Percentiles rank a stretch among this genome's conserved stretches.
Evolutionary conservation across 768 basidiomycete species (phyloP).

Genomic region (Boletus reticulatus): DNA sequence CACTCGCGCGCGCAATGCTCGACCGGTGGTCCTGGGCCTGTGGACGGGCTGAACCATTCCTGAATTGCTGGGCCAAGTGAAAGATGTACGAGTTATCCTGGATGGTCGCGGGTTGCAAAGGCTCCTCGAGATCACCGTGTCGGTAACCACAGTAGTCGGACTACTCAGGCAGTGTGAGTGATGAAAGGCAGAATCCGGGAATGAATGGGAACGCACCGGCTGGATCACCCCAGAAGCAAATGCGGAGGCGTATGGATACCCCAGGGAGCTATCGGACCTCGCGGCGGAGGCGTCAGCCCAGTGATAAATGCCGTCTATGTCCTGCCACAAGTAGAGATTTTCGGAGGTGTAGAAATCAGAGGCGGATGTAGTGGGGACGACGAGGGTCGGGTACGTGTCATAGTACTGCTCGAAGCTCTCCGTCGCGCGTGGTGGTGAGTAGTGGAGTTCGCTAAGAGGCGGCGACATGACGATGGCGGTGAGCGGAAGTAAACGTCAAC

Average conservation of each 20-base stretch:
- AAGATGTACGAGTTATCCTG: conserved; percentile 23
- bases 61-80: conserved; percentile 25
- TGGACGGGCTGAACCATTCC: conserved; percentile 16
- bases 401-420: conserved; percentile 24
- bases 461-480: conserved; percentile 18
- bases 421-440: conserved; percentile 3
- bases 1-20: conserved; percentile 32
- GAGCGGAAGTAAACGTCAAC: conserved; percentile 18
- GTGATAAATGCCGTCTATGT: conserved; percentile 25
- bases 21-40: conserved; percentile 31
- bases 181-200: background rate
- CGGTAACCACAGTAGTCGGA: conserved; percentile 16
- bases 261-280: conserved; percentile 25
- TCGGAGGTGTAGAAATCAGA: conserved; percentile 27
- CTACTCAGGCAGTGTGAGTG: conserved; percentile 12
- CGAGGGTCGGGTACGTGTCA: conserved; percentile 20
- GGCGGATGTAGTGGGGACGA: conserved; percentile 5
- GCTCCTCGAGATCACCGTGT: conserved; percentile 14
- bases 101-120: conserved; percentile 3
- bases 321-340: conserved; percentile 30
- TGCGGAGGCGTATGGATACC: conserved; percentile 15
- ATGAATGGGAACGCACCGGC: conserved; percentile 14
- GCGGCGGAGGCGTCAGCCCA: conserved; percentile 25
- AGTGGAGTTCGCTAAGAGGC: conserved; percentile 19
- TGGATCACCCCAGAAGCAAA: conserved; percentile 15